Percentiles rank a stretch among this genome's conserved stretches.
Conservation (phyloP, 2,329 filamentous ascomycete genomes). For the Cladosporium sp. region DNA sequence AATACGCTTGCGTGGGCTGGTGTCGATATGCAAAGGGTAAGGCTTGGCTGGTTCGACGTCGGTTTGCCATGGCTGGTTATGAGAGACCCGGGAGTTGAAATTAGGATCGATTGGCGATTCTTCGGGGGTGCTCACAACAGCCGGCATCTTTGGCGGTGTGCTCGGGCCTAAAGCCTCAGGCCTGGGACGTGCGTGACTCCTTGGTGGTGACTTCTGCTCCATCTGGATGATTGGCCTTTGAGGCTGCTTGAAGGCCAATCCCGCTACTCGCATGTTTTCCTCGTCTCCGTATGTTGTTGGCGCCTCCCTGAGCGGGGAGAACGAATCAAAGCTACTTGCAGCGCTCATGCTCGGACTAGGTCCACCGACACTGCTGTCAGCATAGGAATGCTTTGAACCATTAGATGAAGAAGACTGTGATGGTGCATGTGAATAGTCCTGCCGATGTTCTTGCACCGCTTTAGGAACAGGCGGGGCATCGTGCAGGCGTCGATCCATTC, state of each 20-base stretch:
- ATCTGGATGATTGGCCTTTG: slow-evolving; percentile 24
- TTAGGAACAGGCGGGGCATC: slow-evolving; percentile 31
- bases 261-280: slow-evolving; percentile 22
- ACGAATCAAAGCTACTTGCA: slow-evolving; percentile 29
- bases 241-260: slow-evolving; percentile 20
- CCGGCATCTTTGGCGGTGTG: slow-evolving; percentile 6
- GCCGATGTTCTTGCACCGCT: slow-evolving; percentile 23
- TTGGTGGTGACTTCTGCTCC: slow-evolving; percentile 23
- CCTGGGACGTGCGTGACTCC: slow-evolving; percentile 17
- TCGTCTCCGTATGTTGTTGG: slow-evolving; percentile 20
- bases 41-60: slow-evolving; percentile 1
- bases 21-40: background rate
- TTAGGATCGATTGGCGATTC: slow-evolving; percentile 31
- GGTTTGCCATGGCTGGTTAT: slow-evolving; percentile 18
- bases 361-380: slow-evolving; percentile 23
- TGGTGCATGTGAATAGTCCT: slow-evolving; percentile 24
- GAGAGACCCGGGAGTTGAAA: slow-evolving; percentile 2
- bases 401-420: slow-evolving; percentile 29
- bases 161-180: background rate
- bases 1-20: background rate
- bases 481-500: slow-evolving; percentile 25
- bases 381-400: slow-evolving; percentile 22
- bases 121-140: slow-evolving; percentile 13
- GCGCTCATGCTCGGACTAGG: slow-evolving; percentile 28
- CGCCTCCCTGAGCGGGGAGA: slow-evolving; percentile 20